A percentile compares a stretch with the other conserved stretches of the same genome.
Conservation (phyloP, 805 yeast genomes). For the Zygoascus tannicola region DNA sequence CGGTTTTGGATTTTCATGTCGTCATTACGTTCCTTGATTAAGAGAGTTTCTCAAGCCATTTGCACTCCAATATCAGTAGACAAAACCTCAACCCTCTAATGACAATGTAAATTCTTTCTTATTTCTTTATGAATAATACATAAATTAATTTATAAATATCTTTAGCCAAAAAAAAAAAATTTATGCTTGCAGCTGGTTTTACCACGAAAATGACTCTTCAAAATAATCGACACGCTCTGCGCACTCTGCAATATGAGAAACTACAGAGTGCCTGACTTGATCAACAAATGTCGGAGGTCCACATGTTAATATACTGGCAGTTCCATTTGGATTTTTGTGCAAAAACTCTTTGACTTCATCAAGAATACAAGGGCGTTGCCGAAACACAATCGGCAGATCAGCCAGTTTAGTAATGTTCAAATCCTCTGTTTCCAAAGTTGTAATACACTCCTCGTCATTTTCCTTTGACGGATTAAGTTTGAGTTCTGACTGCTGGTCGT, state of each 20-base stretch:
- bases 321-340: conserved; percentile 21
- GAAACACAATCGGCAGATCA: neutral
- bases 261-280: conserved; percentile 38
- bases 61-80: too few relatives aligned
- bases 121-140: too few relatives aligned
- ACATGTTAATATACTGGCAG: conserved; percentile 44
- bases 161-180: too few relatives aligned
- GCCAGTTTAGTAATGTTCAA: neutral
- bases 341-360: conserved; percentile 10
- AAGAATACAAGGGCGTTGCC: conserved; percentile 9
- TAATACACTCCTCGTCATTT: neutral
- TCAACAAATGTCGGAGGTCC: conserved; percentile 54
- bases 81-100: too few relatives aligned
- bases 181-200: too few relatives aligned
- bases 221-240: conserved; percentile 24
- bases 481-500: neutral
- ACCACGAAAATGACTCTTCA: conserved; percentile 32
- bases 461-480: neutral
- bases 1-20: too few relatives aligned
- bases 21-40: too few relatives aligned
- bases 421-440: neutral
- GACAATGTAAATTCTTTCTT: too few relatives aligned
- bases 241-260: conserved; percentile 4
- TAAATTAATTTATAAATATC: too few relatives aligned
- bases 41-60: too few relatives aligned